Evolutionary conservation across 2,329 filamentous ascomycete species (phyloP).

Genomic region (Aspergillus spinulosporus): DNA sequence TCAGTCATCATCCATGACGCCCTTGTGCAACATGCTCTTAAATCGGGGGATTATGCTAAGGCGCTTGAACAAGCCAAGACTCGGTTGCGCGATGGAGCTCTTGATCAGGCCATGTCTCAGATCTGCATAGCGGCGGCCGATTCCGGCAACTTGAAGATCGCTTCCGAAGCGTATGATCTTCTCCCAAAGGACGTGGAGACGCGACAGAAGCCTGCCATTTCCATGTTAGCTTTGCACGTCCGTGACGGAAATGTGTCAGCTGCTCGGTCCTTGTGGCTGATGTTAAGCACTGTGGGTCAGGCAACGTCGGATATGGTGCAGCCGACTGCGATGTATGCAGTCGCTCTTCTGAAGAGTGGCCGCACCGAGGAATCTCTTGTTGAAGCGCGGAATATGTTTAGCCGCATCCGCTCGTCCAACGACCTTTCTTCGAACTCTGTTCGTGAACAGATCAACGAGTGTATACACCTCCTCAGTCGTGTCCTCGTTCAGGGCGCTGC

Average conservation of each 20-base stretch:
- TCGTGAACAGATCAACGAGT: slow-evolving; percentile 82
- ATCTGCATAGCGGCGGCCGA: slow-evolving; percentile 81
- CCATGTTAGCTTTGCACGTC: slow-evolving; percentile 82
- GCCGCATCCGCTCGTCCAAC: slow-evolving; percentile 68
- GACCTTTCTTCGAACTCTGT: slow-evolving; percentile 56
- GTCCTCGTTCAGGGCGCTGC: slow-evolving; percentile 56
- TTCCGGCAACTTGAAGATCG: slow-evolving; percentile 67
- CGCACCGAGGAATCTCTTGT: slow-evolving; percentile 77
- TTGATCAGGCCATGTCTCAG: slow-evolving; percentile 65
- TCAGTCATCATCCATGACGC: slow-evolving; percentile 71
- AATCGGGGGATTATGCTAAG: slow-evolving; percentile 67
- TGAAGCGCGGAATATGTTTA: slow-evolving; percentile 82
- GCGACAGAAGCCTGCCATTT: slow-evolving; percentile 64
- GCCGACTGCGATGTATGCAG: slow-evolving; percentile 84
- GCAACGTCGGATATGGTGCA: slow-evolving; percentile 72
- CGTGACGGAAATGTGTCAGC: slow-evolving; percentile 75
- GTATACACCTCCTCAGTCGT: slow-evolving; percentile 66
- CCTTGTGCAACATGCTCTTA: slow-evolving; percentile 75
- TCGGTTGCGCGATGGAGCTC: slow-evolving; percentile 58
- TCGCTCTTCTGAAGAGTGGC: slow-evolving; percentile 82
- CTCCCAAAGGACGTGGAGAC: slow-evolving; percentile 56
- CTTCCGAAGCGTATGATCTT: slow-evolving; percentile 64
- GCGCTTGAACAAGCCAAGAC: slow-evolving; percentile 71
- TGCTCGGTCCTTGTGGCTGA: slow-evolving; percentile 77
- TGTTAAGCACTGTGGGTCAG: slow-evolving; percentile 61